A percentile compares a stretch with the other conserved stretches of the same genome.
phyloP scores from a whole-genome alignment of 495 filamentous ascomycete genomes.

The Chlorociboria aeruginascens region DNA sequence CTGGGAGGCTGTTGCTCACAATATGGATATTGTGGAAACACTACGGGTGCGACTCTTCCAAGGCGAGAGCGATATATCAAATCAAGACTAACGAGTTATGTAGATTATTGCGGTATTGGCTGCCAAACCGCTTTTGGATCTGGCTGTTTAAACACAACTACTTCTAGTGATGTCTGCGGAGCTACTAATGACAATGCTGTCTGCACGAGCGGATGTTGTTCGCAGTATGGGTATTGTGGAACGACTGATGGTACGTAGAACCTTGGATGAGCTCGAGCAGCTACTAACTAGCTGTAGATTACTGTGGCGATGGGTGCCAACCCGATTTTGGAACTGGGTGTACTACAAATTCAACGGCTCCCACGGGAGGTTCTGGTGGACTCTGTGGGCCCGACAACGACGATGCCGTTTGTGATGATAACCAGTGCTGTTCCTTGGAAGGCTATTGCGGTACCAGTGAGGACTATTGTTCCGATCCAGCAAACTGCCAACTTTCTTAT shows the following conservation, averaged over 20 bases:
- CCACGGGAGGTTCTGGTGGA: neutral
- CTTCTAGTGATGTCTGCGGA: neutral
- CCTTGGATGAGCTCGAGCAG: neutral
- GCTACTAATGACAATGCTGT: neutral
- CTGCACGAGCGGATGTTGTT: neutral
- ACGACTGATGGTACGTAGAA: neutral
- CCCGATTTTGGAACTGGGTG: constrained; percentile 1
- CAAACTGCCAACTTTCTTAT: constrained; percentile 7
- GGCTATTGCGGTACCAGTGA: constrained; percentile 25
- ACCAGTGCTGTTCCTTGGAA: constrained; percentile 30
- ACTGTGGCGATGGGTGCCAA: constrained; percentile 11
- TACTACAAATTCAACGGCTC: neutral
- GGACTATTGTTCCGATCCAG: constrained; percentile 16
- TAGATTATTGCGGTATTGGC: neutral
- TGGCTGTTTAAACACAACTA: neutral
- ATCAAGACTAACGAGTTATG: neutral
- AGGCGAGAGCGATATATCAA: no score
- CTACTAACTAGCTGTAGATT: neutral
- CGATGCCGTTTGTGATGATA: neutral
- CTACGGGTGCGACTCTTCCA: neutral
- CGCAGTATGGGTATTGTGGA: neutral
- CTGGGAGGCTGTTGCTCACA: constrained; percentile 9
- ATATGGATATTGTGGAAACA: constrained; percentile 15
- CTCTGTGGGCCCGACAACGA: constrained; percentile 3
- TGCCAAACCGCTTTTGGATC: neutral